Evolutionary conservation across 192 early-diverging fungal species (phyloP).

Genomic region (Coemansia aciculifera): DNA sequence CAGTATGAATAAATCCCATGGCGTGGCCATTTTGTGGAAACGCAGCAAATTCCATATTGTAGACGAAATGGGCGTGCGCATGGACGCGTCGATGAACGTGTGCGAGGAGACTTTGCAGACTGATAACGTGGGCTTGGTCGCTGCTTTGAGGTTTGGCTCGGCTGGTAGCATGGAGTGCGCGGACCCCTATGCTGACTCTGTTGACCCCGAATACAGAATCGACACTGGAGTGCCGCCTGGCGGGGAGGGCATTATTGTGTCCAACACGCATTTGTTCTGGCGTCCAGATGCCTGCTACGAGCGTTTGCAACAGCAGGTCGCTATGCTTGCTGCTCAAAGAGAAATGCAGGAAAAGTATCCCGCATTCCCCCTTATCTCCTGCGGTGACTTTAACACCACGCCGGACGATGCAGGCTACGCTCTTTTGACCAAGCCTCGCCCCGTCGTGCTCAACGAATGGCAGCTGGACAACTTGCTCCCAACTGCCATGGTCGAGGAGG

Average conservation of each 20-base stretch:
- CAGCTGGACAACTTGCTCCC: constrained; percentile 53
- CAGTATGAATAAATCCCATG: constrained; percentile 37
- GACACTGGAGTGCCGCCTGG: neutral
- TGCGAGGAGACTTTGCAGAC: constrained; percentile 40
- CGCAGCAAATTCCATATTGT: constrained; percentile 24
- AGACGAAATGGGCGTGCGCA: constrained; percentile 19
- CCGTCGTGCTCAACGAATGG: constrained; percentile 48
- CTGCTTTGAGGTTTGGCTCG: constrained; percentile 20
- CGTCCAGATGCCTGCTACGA: constrained; percentile 42
- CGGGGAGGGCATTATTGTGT: constrained; percentile 38
- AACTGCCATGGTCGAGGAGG: neutral
- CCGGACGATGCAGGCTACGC: constrained; percentile 62
- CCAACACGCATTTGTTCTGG: constrained; percentile 54
- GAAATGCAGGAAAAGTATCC: constrained; percentile 36
- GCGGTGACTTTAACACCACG: constrained; percentile 62
- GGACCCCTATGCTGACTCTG: constrained; percentile 21
- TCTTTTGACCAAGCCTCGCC: constrained; percentile 55
- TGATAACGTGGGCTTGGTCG: constrained; percentile 45
- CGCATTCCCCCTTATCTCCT: constrained; percentile 18
- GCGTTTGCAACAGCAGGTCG: constrained; percentile 51
- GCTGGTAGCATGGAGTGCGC: neutral
- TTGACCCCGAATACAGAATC: constrained; percentile 16
- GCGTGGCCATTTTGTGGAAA: constrained; percentile 48
- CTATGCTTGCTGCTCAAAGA: constrained; percentile 22
- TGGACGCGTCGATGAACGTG: constrained; percentile 34